Base-by-base conservation (phyloP, 345 rosid genomes). In the Diplotaxis tenuifolia region DNA sequence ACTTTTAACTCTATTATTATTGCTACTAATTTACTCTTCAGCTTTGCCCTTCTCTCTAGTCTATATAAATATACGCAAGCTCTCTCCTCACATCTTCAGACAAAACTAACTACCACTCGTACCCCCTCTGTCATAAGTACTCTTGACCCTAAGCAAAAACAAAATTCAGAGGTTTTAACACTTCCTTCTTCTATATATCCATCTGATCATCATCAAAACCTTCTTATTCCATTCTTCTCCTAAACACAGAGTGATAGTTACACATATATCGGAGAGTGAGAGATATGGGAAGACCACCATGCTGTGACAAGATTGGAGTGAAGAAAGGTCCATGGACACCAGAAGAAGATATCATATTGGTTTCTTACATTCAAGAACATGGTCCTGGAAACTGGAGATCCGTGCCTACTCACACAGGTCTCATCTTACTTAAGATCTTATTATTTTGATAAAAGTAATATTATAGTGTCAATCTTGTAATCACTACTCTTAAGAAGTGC, bases 271-370 rank as follows among this genome's bases (percentile, higher is more conserved):
- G 14, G 65, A 68, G 57, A 3, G 9, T 31, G 73, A 38, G 62
- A 47, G 59, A 20, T 45, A 45, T 93, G 98, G 98, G 96, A 22
- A 88, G 98, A 75, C 94, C 96, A 71, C 98, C 98, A 31, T 93
- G 97, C 70, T 91, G 98, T 76, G 96, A 93, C 31, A 93, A 93
- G 85, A 73, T 82, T 25, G 92, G 94, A 32, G 88, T 93, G 77
- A 93, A 91, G 86, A 93, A 93, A 84, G 97, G 98, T 4, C 98
- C 97, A 27, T 93, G 98, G 98, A 93, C 98, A 14, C 98, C 98
- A 11, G 98, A 93, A 62, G 98, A 93, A 82, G 98, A 93, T 76
- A 93, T 93, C 85, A 82, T 86, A 47, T 71, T 93, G 73, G 98
- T 93, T 70, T 89, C 97, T 61, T 85, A 93, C 60, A 89, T 93